Percentiles rank a stretch among this genome's conserved stretches.
Conservation (phyloP, 306 rosid genomes). For the Citrullus mucosospermus region DNA sequence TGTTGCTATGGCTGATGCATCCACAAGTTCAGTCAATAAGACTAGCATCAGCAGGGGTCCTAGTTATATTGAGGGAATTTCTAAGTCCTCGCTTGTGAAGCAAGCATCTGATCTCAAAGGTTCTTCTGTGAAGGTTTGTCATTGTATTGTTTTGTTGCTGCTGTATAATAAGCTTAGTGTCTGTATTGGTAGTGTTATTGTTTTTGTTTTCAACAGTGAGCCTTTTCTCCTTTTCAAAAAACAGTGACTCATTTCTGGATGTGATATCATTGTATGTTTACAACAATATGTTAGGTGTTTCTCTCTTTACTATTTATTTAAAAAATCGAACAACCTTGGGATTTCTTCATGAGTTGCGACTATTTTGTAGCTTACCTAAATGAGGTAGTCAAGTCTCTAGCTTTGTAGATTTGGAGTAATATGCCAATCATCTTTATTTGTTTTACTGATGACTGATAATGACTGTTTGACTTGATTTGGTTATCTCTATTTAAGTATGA, state of each 20-base stretch:
- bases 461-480: neutral
- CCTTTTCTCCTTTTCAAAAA: too few relatives aligned
- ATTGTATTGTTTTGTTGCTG: slow-evolving; percentile 1
- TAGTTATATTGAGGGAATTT: slow-evolving; percentile 84
- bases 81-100: slow-evolving; percentile 80
- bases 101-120: slow-evolving; percentile 81
- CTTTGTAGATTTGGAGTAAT: neutral
- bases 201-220: neutral
- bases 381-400: neutral
- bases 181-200: neutral
- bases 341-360: neutral
- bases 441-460: neutral
- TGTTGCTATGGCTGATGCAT: slow-evolving; percentile 92
- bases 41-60: slow-evolving; percentile 50
- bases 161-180: neutral
- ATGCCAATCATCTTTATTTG: neutral
- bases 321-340: neutral
- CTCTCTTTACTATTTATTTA: neutral
- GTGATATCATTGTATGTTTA: neutral
- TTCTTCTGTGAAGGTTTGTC: slow-evolving; percentile 79
- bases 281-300: neutral
- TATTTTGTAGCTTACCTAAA: neutral
- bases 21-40: slow-evolving; percentile 39
- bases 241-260: neutral
- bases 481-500: neutral